phyloP scores from a whole-genome alignment of 805 yeast genomes.

The Hanseniaspora clermontiae region DNA sequence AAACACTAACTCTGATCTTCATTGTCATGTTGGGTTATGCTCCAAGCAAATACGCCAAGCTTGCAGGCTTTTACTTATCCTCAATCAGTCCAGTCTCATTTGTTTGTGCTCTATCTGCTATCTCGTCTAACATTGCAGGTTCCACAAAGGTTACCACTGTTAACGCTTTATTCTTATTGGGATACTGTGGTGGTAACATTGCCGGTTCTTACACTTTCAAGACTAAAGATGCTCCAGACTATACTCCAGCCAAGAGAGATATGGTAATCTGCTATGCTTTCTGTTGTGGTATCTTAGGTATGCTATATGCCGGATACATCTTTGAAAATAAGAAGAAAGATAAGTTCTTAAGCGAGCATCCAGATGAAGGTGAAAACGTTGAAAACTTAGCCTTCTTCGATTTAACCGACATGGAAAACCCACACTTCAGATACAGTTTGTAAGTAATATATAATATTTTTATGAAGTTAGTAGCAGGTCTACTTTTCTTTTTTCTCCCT shows the following conservation, averaged over 20 bases:
- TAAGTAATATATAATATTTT: slow-evolving; percentile 2
- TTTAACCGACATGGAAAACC: slow-evolving; percentile 34
- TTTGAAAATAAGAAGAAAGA: slow-evolving; percentile 36
- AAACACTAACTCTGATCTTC: slow-evolving; percentile 26
- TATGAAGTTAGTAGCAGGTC: background rate
- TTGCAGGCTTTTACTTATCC: slow-evolving; percentile 31
- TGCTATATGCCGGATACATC: slow-evolving; percentile 23
- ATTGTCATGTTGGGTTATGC: slow-evolving; percentile 36
- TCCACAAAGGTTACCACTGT: slow-evolving; percentile 57
- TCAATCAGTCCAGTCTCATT: slow-evolving; percentile 29
- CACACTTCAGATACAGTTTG: slow-evolving; percentile 30
- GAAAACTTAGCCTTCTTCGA: slow-evolving; percentile 28
- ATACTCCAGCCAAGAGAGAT: slow-evolving; percentile 42
- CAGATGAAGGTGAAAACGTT: slow-evolving; percentile 16
- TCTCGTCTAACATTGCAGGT: slow-evolving; percentile 50
- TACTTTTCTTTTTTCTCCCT: background rate
- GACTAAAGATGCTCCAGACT: slow-evolving; percentile 45
- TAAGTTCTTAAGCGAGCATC: slow-evolving; percentile 22
- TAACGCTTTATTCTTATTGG: slow-evolving; percentile 47
- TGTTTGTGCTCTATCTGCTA: slow-evolving; percentile 27
- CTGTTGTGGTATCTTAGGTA: slow-evolving; percentile 29
- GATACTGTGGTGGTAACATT: slow-evolving; percentile 55
- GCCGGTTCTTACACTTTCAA: slow-evolving; percentile 65
- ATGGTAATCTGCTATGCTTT: slow-evolving; percentile 38
- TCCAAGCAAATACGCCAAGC: slow-evolving; percentile 25